These are phyloP conservation scores for Kuraishia floccosa DNA, from an alignment of 805 yeast genomes.

Conservation along the genomic window DNA sequence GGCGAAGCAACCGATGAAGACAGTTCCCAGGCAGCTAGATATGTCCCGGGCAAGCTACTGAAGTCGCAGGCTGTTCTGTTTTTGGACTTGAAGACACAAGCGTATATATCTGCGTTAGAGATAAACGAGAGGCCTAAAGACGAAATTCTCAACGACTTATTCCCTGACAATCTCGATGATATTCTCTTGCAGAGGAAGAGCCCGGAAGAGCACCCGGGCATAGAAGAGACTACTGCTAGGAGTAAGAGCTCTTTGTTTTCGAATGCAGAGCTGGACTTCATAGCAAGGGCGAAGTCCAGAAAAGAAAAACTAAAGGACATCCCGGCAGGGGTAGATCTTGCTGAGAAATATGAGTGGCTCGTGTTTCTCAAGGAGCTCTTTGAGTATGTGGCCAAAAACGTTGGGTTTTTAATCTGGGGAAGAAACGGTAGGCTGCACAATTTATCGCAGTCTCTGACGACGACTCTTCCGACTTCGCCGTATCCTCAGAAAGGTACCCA, in stretches of 20 bases:
- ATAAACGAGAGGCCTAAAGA: constrained; percentile 46
- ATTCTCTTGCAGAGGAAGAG: constrained; percentile 28
- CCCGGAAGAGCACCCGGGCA: constrained; percentile 10
- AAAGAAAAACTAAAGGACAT: constrained; percentile 44
- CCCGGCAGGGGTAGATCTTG: constrained; percentile 36
- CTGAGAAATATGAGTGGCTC: constrained; percentile 78
- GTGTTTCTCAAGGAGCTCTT: constrained; percentile 68
- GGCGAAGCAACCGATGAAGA: constrained; percentile 3
- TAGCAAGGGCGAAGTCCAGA: constrained; percentile 62
- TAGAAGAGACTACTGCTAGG: constrained; percentile 5
- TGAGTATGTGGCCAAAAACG: constrained; percentile 67
- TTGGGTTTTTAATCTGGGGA: constrained; percentile 67
- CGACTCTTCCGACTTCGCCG: constrained; percentile 3
- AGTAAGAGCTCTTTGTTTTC: constrained; percentile 32
- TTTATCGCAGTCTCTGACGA: constrained; percentile 1
- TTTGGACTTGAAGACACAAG: constrained; percentile 89
- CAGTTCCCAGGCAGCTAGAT: constrained; percentile 3
- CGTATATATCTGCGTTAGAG: constrained; percentile 80
- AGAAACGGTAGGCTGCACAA: constrained; percentile 20
- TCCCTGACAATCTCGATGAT: constrained; percentile 54
- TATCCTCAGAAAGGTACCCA: constrained; percentile 3
- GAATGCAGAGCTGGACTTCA: constrained; percentile 73
- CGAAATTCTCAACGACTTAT: constrained; percentile 64
- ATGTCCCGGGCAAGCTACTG: constrained; percentile 26
- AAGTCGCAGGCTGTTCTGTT: constrained; percentile 74